Base-by-base conservation (phyloP, 2,329 filamentous ascomycete genomes). In the Thelonectria olida region DNA sequence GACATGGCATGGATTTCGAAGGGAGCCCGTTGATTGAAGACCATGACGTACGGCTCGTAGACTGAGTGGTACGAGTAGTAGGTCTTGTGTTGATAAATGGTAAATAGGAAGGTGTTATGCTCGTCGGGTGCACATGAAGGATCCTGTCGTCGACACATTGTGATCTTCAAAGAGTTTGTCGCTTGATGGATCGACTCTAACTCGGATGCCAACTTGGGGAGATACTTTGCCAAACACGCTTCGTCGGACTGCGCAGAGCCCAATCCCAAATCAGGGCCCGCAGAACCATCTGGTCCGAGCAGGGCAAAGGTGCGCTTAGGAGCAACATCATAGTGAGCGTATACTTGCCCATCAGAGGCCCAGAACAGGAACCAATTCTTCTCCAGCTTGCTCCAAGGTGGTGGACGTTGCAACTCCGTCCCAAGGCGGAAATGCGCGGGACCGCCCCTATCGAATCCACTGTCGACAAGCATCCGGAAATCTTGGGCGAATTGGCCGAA, bases 351-450 rank as follows among this genome's bases (percentile, higher is more conserved):
- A 0, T 75, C 58, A 0, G 62, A 58, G 62, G 87, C 85, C 86
- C 86, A 89, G 74, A 88, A 89, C 2, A 85, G 61, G 64, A 88
- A 89, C 78, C 81, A 89, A 67, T 89, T 89, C 80, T 88, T 88
- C 74, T 89, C 86, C 23, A 88, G 67, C 0, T 66, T 34, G 3
- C 70, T 68, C 66, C 76, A 82, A 0, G 82, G 80, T 2, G 66
- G 59, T 0, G 84, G 85, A 0, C 85, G 76, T 36, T 83, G 81
- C 3, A 89, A 70, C 63, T 88, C 86, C 1, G 80, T 85, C 0
- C 79, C 79, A 0, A 67, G 47, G 12, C 69, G 68, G 69, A 86
- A 87, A 8, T 75, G 70, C 3, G 67, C 60, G 1, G 73, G 54
- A 7, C 64, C 54, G 5, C 56, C 22, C 58, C 66, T 66, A 9